Conservation (phyloP, 305 asterid genomes). For the Rubia balearica region DNA sequence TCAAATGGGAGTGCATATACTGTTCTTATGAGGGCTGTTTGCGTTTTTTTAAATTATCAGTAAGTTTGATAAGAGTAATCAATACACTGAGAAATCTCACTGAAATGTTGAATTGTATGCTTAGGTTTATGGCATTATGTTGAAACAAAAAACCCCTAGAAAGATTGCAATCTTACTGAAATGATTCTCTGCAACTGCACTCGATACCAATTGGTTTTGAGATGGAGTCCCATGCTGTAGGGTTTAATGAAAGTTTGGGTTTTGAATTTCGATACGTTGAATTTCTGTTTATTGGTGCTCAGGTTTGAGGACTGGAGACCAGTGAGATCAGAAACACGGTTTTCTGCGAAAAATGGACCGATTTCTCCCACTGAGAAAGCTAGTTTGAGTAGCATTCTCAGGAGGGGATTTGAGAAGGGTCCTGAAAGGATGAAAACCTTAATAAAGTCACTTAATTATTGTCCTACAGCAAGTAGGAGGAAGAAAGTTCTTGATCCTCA, state of each 20-base stretch:
- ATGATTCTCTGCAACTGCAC: not conserved
- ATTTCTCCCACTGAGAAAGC: conserved; percentile 23
- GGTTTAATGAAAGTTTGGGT: too few relatives aligned
- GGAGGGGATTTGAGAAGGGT: conserved; percentile 26
- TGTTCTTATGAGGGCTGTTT: not conserved
- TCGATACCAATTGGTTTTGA: not conserved
- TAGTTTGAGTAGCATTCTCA: conserved; percentile 24
- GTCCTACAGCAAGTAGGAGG: conserved; percentile 15
- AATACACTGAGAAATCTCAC: not conserved
- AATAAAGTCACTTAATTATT: conserved; percentile 16
- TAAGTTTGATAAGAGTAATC: not conserved
- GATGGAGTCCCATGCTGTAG: not conserved
- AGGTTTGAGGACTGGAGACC: conserved; percentile 47
- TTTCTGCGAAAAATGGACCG: conserved; percentile 11
- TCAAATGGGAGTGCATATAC: not conserved
- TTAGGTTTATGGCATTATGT: conserved; percentile 2
- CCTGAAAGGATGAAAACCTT: conserved; percentile 30
- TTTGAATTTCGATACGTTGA: not conserved
- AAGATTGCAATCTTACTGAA: not conserved
- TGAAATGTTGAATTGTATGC: not conserved
- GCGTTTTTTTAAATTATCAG: not conserved
- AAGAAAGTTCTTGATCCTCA: conserved; percentile 37
- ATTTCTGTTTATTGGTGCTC: conserved; percentile 2
- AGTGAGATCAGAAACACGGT: conserved; percentile 22
- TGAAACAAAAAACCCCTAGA: not conserved